Conservation (phyloP, 768 basidiomycete species). For the Lentinus tigrinus region DNA sequence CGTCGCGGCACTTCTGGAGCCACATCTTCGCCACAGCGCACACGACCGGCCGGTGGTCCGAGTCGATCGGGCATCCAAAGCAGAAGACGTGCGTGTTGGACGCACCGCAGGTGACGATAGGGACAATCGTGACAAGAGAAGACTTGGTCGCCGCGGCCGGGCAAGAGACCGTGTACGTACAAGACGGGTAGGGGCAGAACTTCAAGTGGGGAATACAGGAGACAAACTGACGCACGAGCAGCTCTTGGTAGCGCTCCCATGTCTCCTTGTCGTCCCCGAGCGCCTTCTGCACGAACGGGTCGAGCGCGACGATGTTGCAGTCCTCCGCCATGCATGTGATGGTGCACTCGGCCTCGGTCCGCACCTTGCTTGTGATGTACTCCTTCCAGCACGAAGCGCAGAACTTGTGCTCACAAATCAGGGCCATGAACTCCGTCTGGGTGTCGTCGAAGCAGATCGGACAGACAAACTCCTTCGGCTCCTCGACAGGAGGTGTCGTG, state of each 20-base stretch:
- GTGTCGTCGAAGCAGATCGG: constrained; percentile 91
- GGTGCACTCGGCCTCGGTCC: constrained; percentile 71
- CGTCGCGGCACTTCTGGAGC: constrained; percentile 96
- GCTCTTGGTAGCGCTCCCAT: constrained; percentile 76
- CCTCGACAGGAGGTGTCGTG: constrained; percentile 26
- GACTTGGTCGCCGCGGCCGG: constrained; percentile 73
- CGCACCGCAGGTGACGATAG: constrained; percentile 84
- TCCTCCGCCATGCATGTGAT: constrained; percentile 82
- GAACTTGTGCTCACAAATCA: constrained; percentile 83
- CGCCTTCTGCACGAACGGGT: constrained; percentile 56
- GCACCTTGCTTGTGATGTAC: constrained; percentile 78
- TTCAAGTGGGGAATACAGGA: constrained; percentile 77
- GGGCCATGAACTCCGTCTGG: constrained; percentile 57
- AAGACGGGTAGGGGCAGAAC: constrained; percentile 94
- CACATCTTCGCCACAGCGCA: constrained; percentile 89
- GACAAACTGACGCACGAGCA: constrained; percentile 89
- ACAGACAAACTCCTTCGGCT: constrained; percentile 72
- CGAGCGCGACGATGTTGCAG: constrained; percentile 64
- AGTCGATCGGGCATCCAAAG: constrained; percentile 89
- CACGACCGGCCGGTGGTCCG: constrained; percentile 89
- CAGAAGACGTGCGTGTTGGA: constrained; percentile 76
- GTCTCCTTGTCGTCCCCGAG: constrained; percentile 55
- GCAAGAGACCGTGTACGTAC: constrained; percentile 93
- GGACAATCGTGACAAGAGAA: constrained; percentile 76
- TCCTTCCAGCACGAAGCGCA: constrained; percentile 83